Percentiles rank a stretch among this genome's conserved stretches.
Conservation (phyloP, 2,329 filamentous ascomycete genomes). For the Daldinia sp. region DNA sequence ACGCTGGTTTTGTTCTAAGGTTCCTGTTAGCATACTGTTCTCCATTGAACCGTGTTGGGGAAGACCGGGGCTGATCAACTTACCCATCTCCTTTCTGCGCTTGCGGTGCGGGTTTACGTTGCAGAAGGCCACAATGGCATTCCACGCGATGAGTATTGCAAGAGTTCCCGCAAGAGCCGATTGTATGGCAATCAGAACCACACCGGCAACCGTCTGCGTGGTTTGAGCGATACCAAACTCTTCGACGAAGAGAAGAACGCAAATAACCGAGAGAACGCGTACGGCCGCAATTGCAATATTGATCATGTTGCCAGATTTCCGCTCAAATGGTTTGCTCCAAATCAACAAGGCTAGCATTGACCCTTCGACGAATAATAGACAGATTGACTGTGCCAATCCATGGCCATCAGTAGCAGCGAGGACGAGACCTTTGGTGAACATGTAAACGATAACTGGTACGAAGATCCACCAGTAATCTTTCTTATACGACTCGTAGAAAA, state of each 20-base stretch:
- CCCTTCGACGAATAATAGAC: conserved; percentile 82
- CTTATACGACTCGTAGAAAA: conserved; percentile 97
- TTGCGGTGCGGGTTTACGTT: conserved; percentile 90
- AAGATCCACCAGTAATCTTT: conserved; percentile 98
- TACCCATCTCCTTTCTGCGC: conserved; percentile 89
- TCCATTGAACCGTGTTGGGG: conserved; percentile 12
- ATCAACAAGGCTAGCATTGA: conserved; percentile 81
- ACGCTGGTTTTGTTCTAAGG: conserved; percentile 75
- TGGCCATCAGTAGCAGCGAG: conserved; percentile 87
- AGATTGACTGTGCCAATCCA: conserved; percentile 80
- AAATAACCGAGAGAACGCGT: conserved; percentile 85
- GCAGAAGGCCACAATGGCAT: conserved; percentile 83
- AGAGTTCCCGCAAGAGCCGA: conserved; percentile 82
- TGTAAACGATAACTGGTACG: conserved; percentile 86
- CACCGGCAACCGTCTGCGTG: conserved; percentile 90
- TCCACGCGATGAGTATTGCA: conserved; percentile 87
- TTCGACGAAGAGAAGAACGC: conserved; percentile 92
- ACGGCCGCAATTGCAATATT: conserved; percentile 92
- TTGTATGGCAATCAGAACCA: conserved; percentile 94
- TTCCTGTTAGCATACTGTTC: conserved; percentile 66
- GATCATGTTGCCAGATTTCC: conserved; percentile 88
- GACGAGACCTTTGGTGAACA: conserved; percentile 86
- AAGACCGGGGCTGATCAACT: conserved; percentile 48
- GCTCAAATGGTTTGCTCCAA: conserved; percentile 86
- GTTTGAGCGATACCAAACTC: conserved; percentile 89